A percentile compares a stretch with the other conserved stretches of the same genome.
phyloP scores from a whole-genome alignment of 2,329 filamentous ascomycete species.

The Penicillium nordicum region DNA sequence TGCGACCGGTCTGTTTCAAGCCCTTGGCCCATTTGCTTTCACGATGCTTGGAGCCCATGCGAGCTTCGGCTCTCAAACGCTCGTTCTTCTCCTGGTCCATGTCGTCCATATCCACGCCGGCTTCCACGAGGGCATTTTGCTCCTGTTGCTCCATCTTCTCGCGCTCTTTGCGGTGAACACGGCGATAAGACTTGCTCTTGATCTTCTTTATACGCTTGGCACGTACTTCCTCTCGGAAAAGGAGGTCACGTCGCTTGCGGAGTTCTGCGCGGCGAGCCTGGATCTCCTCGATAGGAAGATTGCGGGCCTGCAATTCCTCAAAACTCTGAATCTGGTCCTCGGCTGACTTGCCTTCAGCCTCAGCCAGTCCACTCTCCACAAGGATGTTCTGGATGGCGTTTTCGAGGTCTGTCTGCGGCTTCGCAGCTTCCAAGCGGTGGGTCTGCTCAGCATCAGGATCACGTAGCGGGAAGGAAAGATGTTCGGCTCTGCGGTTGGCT shows the following conservation, averaged over 20 bases:
- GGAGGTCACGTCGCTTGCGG: constrained; percentile 74
- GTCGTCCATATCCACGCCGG: constrained; percentile 59
- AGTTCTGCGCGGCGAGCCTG: constrained; percentile 70
- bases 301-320: constrained; percentile 67
- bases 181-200: constrained; percentile 92
- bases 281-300: constrained; percentile 69
- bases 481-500: constrained; percentile 85
- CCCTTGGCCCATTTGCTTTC: constrained; percentile 93
- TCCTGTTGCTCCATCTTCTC: constrained; percentile 58
- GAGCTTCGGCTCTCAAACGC: constrained; percentile 73
- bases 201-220: constrained; percentile 97
- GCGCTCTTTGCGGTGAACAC: constrained; percentile 79
- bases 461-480: constrained; percentile 80
- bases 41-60: constrained; percentile 79
- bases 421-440: constrained; percentile 54
- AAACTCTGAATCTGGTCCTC: constrained; percentile 66
- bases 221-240: constrained; percentile 83
- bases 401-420: constrained; percentile 77
- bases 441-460: constrained; percentile 62
- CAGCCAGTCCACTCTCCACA: constrained; percentile 74
- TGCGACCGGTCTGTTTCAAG: constrained; percentile 71
- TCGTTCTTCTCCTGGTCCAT: constrained; percentile 66
- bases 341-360: constrained; percentile 55
- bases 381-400: constrained; percentile 82
- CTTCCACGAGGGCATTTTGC: constrained; percentile 55